Conservation (phyloP, 2,329 filamentous ascomycete genomes). For the Lecanicillium sp. region DNA sequence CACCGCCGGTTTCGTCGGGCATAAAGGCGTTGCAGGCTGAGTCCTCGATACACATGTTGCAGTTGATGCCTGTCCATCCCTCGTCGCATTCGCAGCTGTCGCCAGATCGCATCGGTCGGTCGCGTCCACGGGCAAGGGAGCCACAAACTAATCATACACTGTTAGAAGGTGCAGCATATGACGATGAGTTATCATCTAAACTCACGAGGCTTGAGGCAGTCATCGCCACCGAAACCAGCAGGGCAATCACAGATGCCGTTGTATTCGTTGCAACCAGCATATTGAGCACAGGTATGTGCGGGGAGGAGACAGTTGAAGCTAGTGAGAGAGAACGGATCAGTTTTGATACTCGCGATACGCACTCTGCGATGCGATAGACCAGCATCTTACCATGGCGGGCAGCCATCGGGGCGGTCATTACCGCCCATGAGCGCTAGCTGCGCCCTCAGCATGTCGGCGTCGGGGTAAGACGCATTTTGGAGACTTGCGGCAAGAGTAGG, state of each 20-base stretch:
- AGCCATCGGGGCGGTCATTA: slow-evolving; percentile 62
- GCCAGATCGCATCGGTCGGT: slow-evolving; percentile 68
- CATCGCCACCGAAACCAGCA: slow-evolving; percentile 86
- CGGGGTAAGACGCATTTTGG: slow-evolving; percentile 53
- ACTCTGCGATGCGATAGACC: too few species aligned
- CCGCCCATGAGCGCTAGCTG: slow-evolving; percentile 62
- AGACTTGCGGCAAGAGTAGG: slow-evolving; percentile 33
- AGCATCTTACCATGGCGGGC: slow-evolving; percentile 65
- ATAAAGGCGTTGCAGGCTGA: slow-evolving; percentile 83
- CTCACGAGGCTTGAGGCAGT: slow-evolving; percentile 77
- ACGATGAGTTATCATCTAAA: slow-evolving; percentile 2
- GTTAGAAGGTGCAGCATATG: not conserved
- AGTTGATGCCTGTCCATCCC: slow-evolving; percentile 96
- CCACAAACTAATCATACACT: slow-evolving; percentile 61
- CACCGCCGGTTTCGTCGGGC: slow-evolving; percentile 71
- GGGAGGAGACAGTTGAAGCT: slow-evolving; percentile 98
- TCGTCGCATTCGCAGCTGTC: slow-evolving; percentile 79
- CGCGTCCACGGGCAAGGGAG: slow-evolving; percentile 72
- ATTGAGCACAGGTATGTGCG: slow-evolving; percentile 87
- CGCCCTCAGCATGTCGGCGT: slow-evolving; percentile 54
- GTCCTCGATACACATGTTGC: slow-evolving; percentile 85
- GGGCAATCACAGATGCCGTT: slow-evolving; percentile 93
- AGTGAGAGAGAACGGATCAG: slow-evolving; percentile 3
- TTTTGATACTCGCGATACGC: too few species aligned
- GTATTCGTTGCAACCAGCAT: slow-evolving; percentile 77